Conservation (phyloP, 441 rosid species). For the Erodium texanum region DNA sequence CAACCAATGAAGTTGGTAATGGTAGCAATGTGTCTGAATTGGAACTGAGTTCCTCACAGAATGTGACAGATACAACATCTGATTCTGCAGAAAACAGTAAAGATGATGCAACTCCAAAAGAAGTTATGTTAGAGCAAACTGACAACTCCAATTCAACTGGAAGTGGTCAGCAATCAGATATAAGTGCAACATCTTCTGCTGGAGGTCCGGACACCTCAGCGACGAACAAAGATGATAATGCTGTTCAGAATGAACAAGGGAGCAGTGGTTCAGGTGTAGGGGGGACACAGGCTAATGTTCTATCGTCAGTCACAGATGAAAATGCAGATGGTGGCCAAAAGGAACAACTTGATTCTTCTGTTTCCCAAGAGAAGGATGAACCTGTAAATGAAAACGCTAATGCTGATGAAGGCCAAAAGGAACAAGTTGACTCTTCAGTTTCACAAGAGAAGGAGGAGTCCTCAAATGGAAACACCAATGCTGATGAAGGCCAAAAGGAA, state of each 20-base stretch:
- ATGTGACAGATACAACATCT: conserved; percentile 8
- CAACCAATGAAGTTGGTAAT: neutral
- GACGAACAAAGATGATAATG: conserved; percentile 19
- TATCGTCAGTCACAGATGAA: conserved; percentile 24
- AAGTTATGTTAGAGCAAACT: conserved; percentile 26
- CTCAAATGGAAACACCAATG: neutral
- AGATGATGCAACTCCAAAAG: conserved; percentile 24
- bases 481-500: neutral
- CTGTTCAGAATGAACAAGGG: conserved; percentile 22
- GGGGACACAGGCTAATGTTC: conserved; percentile 26
- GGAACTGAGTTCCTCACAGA: too few relatives aligned
- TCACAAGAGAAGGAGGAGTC: conserved; percentile 7
- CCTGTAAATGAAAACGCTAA: conserved; percentile 17
- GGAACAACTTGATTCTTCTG: neutral
- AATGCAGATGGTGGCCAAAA: conserved; percentile 21
- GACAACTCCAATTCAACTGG: conserved; percentile 38
- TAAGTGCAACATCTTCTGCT: conserved; percentile 30
- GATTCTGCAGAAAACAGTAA: conserved; percentile 8
- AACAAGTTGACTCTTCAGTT: conserved; percentile 9
- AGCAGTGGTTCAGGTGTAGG: conserved; percentile 23
- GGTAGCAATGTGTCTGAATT: neutral
- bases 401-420: conserved; percentile 18
- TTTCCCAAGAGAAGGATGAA: conserved; percentile 23
- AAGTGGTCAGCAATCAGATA: conserved; percentile 35
- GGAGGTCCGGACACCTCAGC: conserved; percentile 20